phyloP scores from a whole-genome alignment of 208 protist species.

The Leishmania guyanensis region DNA sequence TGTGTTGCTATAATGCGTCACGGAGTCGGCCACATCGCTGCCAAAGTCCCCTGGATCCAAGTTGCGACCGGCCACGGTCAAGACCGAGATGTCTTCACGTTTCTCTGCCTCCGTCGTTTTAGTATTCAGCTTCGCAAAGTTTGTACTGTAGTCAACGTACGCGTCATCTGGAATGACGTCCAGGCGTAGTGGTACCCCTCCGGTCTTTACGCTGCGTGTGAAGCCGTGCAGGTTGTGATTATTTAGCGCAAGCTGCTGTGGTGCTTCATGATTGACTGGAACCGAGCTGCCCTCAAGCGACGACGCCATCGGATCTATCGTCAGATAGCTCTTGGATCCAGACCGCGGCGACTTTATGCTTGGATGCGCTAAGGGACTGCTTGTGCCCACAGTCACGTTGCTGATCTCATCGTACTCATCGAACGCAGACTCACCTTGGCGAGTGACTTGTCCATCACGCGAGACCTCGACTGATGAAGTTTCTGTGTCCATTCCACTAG shows the following conservation, averaged over 20 bases:
- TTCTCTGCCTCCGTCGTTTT: conserved; percentile 2
- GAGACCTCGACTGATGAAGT: conserved; percentile 11
- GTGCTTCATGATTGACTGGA: conserved; percentile 5
- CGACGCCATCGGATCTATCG: background rate
- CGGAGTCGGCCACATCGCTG: conserved; percentile 24
- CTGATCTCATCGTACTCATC: conserved; percentile 55
- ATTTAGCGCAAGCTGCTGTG: conserved; percentile 47
- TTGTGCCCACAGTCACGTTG: conserved; percentile 43
- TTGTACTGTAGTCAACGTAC: conserved; percentile 20
- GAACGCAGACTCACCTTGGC: conserved; percentile 19
- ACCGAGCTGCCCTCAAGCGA: conserved; percentile 4
- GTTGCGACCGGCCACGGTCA: conserved; percentile 19
- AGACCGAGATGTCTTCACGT: conserved; percentile 16
- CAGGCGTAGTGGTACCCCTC: conserved; percentile 42
- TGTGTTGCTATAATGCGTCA: conserved; percentile 20
- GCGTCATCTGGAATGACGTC: conserved; percentile 39
- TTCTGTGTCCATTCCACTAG: conserved; percentile 22
- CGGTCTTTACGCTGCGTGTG: conserved; percentile 30
- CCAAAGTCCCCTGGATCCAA: conserved; percentile 19
- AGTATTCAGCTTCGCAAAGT: background rate
- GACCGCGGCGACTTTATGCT: conserved; percentile 9
- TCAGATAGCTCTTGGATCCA: conserved; percentile 22
- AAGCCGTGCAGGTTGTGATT: conserved; percentile 50
- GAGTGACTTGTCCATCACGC: conserved; percentile 8
- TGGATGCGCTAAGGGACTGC: conserved; percentile 12